A percentile compares a stretch with the other conserved stretches of the same genome.
phyloP scores from a whole-genome alignment of 306 rosid genomes.

The Vigna nakashimae region DNA sequence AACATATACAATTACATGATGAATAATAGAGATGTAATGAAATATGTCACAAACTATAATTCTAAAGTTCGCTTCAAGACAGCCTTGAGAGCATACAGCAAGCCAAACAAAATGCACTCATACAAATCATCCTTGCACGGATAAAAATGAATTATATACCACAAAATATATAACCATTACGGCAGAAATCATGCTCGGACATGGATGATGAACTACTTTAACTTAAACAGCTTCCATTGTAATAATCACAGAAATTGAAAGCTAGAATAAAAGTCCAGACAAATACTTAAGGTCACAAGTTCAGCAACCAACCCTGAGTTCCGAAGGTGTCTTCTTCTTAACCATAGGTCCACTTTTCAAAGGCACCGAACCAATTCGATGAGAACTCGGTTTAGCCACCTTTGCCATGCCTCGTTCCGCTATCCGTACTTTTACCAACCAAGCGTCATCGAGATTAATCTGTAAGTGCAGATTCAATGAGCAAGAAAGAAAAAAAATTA shows the following conservation, averaged over 20 bases:
- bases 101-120: not conserved
- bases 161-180: not conserved
- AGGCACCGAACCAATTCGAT: constrained; percentile 55
- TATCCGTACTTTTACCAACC: constrained; percentile 34
- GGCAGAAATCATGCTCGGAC: not conserved
- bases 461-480: not conserved
- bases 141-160: not conserved
- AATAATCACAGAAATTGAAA: not conserved
- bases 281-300: not conserved
- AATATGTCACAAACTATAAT: not conserved
- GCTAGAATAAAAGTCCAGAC: not conserved
- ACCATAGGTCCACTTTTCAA: constrained; percentile 51
- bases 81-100: not conserved
- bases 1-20: not conserved
- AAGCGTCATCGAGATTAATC: constrained; percentile 10
- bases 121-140: not conserved
- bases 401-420: constrained; percentile 60
- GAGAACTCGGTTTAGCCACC: constrained; percentile 65
- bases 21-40: constrained; percentile 19
- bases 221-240: not conserved
- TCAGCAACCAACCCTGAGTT: constrained; percentile 56
- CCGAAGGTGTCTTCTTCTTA: constrained; percentile 86
- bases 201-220: not conserved
- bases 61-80: not conserved
- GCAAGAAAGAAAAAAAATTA: not conserved